Conservation (phyloP, 495 filamentous ascomycete species). For the Neurospora africana region DNA sequence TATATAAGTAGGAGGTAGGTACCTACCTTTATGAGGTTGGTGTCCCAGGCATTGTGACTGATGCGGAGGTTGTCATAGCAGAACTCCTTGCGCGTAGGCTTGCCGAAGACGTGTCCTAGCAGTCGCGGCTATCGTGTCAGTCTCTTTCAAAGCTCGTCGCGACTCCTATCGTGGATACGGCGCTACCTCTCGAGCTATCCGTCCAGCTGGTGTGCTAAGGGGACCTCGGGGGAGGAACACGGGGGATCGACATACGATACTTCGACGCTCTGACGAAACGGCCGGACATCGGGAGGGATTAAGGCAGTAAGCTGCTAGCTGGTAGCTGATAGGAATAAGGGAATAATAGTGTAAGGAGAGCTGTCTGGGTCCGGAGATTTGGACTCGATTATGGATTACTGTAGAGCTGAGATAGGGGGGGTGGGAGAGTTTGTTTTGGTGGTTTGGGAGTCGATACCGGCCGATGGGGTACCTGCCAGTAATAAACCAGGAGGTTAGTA, state of each 20-base stretch:
- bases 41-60: slow-evolving; percentile 97
- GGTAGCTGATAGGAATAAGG: background rate
- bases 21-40: slow-evolving; percentile 84
- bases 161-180: slow-evolving; percentile 10
- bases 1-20: background rate
- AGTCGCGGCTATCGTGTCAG: slow-evolving; percentile 17
- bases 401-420: background rate
- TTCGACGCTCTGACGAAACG: slow-evolving; percentile 98
- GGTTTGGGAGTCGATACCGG: background rate
- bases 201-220: slow-evolving; percentile 13
- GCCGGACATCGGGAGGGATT: slow-evolving; percentile 59
- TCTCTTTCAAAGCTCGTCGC: slow-evolving; percentile 10
- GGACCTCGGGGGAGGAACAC: slow-evolving; percentile 7
- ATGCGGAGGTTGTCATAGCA: slow-evolving; percentile 95
- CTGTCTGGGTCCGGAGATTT: background rate
- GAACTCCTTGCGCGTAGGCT: slow-evolving; percentile 77
- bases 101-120: slow-evolving; percentile 94
- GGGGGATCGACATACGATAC: slow-evolving; percentile 61
- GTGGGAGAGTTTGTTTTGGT: background rate
- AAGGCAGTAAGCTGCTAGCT: background rate
- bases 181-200: slow-evolving; percentile 4
- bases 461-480: background rate
- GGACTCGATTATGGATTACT: background rate
- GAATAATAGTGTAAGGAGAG: background rate
- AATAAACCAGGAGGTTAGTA: background rate